Evolutionary conservation across 352 stramenopile genomes (phyloP), one percentile per base, ranked within the genome.

Genomic region (Blastocystis sp.): DNA sequence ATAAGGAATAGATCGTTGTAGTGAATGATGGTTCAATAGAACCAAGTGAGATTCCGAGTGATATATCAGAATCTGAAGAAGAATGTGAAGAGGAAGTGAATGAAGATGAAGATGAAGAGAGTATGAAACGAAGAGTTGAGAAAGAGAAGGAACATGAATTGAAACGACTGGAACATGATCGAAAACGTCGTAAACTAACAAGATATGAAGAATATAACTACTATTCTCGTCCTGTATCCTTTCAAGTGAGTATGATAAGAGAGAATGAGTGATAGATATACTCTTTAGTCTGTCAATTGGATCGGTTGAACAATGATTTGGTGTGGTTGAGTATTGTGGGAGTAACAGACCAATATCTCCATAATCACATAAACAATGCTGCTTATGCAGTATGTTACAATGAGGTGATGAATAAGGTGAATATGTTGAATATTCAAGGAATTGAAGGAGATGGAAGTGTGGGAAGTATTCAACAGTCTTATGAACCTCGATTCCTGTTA

Each of bases 181-280:
- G 21, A 37, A 77, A 80, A n/a, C 37, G 69, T 65, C 69, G 42
- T 46, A 59, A 39, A 42, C 12, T 80, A 12, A 61, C 9, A 16
- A 27, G 52, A 63, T 80, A 80, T 49, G 52, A 80, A 24, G 69
- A 43, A 11, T 80, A 58, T 54, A 80, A 80, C 42, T 80, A 58
- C 43, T 80, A 80, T 63, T 59, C 69, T 6, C 49, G 69, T 59
- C 69, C 69, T 24, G 42, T 29, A 0, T 80, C 69, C 3, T 58
- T 80, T 29, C 39, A 58, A 7, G 69, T 80, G 43, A 49, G 39
- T 12, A 19, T 39, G 1, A 52, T 0, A 19, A 0, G 19, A 7
- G 3, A 0, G 1, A 7, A 2, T 59, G 42, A 80, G 3, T 27
- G 14, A 24, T 42, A 80, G 69, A 1, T 80, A 3, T 37, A 80